Base-by-base conservation (phyloP, 306 rosid species). In the Acacia melanoxylon region DNA sequence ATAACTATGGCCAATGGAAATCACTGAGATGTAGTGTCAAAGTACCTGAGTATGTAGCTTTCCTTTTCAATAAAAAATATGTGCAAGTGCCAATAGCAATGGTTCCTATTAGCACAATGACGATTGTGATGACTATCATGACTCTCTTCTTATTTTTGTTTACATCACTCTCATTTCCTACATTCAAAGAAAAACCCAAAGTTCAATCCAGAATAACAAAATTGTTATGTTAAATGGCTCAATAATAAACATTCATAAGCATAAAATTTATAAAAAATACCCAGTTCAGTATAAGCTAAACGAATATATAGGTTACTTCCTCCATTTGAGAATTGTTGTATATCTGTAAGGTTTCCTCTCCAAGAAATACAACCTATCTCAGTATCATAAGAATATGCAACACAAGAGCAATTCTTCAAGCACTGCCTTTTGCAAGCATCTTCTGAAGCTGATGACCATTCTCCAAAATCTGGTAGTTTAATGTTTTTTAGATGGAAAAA, bases 401-500 rank as follows among this genome's bases (percentile, higher is more conserved):
- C 11, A 12, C 67, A 61, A 22, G 67, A n/a, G 35, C 35, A 61
- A 12, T 61, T 61, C 7, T 61, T 16, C 35, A 61, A 61, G 17
- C 67, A 61, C 35, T 61, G 67, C 2, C 2, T 61, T 61, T 10
- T 61, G 35, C 67, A 61, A 9, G 25, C 13, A 11, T 11, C 67
- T 9, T 61, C 67, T 61, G 67, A 10, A 61, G 8, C 17, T 2
- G 12, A 8, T 0, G 75, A 2, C 16, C 19, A 27, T 15, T 83
- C 72, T 12, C 80, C 83, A 22, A 66, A 73, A 44, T 62, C 79
- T 0, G 90, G 97, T 52, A 83, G 56, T 82, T 89, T 89, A 19
- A 88, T 80, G 42, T 40, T 80, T 14, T 58, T 65, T 7, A 89
- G 10, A 40, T 25, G 59, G 0, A 72, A 5, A 86, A 86, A 92